Evolutionary conservation across 1,139 yeast species (phyloP).

Genomic region (Kodamaea plutei): DNA sequence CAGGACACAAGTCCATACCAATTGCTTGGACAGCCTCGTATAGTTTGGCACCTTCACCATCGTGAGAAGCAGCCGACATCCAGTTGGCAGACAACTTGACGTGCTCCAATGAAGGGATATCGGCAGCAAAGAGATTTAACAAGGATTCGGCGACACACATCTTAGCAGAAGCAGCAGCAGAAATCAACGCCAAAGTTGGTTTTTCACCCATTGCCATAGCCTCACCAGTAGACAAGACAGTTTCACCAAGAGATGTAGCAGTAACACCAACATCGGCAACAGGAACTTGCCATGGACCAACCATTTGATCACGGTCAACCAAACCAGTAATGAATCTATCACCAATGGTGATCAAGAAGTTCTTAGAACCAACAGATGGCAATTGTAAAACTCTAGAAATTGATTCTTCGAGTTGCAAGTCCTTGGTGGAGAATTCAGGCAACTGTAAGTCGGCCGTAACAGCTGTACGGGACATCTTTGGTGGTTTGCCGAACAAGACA

Average conservation of each 20-base stretch:
- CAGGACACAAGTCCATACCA: conserved; percentile 93
- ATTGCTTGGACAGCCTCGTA: conserved; percentile 97
- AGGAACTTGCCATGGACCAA: conserved; percentile 99
- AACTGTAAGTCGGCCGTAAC: conserved; percentile 58
- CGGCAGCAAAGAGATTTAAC: conserved; percentile 86
- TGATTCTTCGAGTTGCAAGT: conserved; percentile 54
- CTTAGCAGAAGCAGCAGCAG: conserved; percentile 95
- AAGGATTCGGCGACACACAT: conserved; percentile 95
- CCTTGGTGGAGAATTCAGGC: conserved; percentile 35
- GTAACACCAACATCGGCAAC: conserved; percentile 99
- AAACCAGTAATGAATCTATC: conserved; percentile 96
- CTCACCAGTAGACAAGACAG: conserved; percentile 76
- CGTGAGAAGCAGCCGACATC: conserved; percentile 98
- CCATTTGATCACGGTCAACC: conserved; percentile 97
- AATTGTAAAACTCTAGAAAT: conserved; percentile 77
- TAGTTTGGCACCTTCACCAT: conserved; percentile 92
- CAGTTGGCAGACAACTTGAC: conserved; percentile 94
- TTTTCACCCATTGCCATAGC: conserved; percentile 98
- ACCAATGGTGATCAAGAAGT: conserved; percentile 93
- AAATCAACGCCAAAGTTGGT: conserved; percentile 84
- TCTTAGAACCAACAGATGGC: conserved; percentile 95
- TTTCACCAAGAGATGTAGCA: conserved; percentile 79
- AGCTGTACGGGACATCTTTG: conserved; percentile 86
- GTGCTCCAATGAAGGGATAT: conserved; percentile 67
- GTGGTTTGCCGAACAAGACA: conserved; percentile 95